These are phyloP conservation scores for Penicillium sp. DNA, from an alignment of 2,329 filamentous ascomycete species.

Conservation along the genomic window DNA sequence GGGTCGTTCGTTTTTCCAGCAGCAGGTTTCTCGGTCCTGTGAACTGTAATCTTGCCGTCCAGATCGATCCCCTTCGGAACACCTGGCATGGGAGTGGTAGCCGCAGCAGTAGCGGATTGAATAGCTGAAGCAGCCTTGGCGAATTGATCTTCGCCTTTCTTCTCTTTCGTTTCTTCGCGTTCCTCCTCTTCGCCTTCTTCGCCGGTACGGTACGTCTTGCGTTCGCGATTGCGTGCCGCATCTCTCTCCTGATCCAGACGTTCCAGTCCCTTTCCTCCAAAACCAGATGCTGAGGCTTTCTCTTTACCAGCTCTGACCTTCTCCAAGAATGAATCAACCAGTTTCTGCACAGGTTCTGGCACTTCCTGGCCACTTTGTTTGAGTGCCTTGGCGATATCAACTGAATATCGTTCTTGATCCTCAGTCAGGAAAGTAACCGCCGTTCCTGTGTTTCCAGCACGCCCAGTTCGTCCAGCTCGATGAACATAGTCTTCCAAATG, in stretches of 20 bases:
- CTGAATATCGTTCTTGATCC: slow-evolving; percentile 84
- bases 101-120: slow-evolving; percentile 56
- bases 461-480: slow-evolving; percentile 85
- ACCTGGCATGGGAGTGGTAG: slow-evolving; percentile 26
- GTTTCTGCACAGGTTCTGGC: slow-evolving; percentile 62
- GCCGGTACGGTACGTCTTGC: slow-evolving; percentile 84
- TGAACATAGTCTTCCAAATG: slow-evolving; percentile 97
- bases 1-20: slow-evolving; percentile 55
- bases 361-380: slow-evolving; percentile 84
- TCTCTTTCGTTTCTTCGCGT: slow-evolving; percentile 64
- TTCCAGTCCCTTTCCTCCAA: slow-evolving; percentile 92
- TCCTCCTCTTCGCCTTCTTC: slow-evolving; percentile 75
- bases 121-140: slow-evolving; percentile 62
- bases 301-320: slow-evolving; percentile 92
- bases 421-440: slow-evolving; percentile 92
- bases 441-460: slow-evolving; percentile 89
- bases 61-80: slow-evolving; percentile 58
- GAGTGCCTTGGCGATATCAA: slow-evolving; percentile 86
- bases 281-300: slow-evolving; percentile 77
- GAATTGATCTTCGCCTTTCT: slow-evolving; percentile 56
- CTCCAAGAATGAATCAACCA: slow-evolving; percentile 68
- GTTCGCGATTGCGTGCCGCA: slow-evolving; percentile 77
- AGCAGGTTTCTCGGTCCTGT: slow-evolving; percentile 61
- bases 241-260: slow-evolving; percentile 87
- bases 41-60: slow-evolving; percentile 68